Evolutionary conservation across 2,329 filamentous ascomycete species (phyloP), one percentile per base, ranked within the genome.

Genomic region (Achaetomium macrosporum): DNA sequence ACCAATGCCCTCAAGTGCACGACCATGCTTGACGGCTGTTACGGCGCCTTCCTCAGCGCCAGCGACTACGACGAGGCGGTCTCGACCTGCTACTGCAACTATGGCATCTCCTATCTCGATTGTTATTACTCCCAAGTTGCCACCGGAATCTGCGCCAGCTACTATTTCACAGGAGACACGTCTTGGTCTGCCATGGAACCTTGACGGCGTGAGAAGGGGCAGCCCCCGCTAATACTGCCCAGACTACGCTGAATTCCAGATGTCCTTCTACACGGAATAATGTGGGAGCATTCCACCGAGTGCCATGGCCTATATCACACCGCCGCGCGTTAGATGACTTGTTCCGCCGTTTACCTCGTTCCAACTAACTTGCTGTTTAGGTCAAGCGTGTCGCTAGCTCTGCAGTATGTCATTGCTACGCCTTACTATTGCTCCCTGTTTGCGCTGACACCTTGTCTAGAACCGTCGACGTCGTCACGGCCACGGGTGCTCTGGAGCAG

Each of bases 71-170:
- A 19, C 15, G 15, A 6, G 2, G 47, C 39, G 17, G 40, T 47
- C 20, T 53, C 51, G 1, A 48, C 57, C 10, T 65, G 63, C 48
- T 56, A 58, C 50, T 65, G 63, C 58, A 55, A 33, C 36, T 58
- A 61, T 36, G 63, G 63, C 50, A 39, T 57, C 5, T 43, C 50
- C 19, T 64, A 63, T 37, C 54, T 64, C 10, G 55, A 58, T 50
- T 65, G 63, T 47, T 61, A 51, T 50, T 63, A 49, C 42, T 15
- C 52, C 43, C 44, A 40, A 46, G 12, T 55, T 15, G 52, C 39
- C 30, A 50, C 46, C 11, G 48, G 50, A 4, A 54, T 42, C 2
- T 63, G 62, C 33, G 29, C 48, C 10, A 44, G 40, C 35, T 54
- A 57, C 16, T 50, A 50, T 15, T 43, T 55, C 15, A 52, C 55